These are phyloP conservation scores for Exophiala dermatitidis DNA, from an alignment of 2,329 filamentous ascomycete species.

Conservation along the genomic window DNA sequence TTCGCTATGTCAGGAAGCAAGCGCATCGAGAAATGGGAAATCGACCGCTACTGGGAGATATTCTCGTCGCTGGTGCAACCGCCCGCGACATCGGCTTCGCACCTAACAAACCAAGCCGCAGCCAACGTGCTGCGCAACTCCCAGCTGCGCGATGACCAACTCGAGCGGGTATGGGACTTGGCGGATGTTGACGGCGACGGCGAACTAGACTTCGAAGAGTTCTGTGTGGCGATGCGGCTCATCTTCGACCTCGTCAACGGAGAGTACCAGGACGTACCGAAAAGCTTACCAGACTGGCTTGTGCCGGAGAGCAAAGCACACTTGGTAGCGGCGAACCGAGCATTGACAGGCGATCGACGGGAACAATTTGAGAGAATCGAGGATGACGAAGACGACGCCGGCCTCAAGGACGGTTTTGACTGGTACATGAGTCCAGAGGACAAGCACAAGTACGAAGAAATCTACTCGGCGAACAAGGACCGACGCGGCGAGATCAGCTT, in stretches of 20 bases:
- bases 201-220: slow-evolving; percentile 97
- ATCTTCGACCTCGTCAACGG: slow-evolving; percentile 97
- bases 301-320: slow-evolving; percentile 92
- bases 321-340: slow-evolving; percentile 73
- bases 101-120: slow-evolving; percentile 62
- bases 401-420: slow-evolving; percentile 92
- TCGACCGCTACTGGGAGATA: slow-evolving; percentile 74
- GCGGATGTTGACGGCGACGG: slow-evolving; percentile 97
- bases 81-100: slow-evolving; percentile 39
- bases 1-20: slow-evolving; percentile 18
- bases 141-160: slow-evolving; percentile 67
- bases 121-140: slow-evolving; percentile 67
- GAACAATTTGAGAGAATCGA: slow-evolving; percentile 68
- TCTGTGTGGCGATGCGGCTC: slow-evolving; percentile 96
- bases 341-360: slow-evolving; percentile 66
- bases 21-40: slow-evolving; percentile 62
- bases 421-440: slow-evolving; percentile 97
- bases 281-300: slow-evolving; percentile 84
- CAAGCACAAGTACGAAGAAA: slow-evolving; percentile 91
- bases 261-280: slow-evolving; percentile 84
- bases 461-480: slow-evolving; percentile 88
- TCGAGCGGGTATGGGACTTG: slow-evolving; percentile 96
- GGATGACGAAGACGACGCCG: slow-evolving; percentile 66
- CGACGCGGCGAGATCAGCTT: slow-evolving; percentile 65
- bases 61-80: slow-evolving; percentile 53